Evolutionary conservation across 2,329 filamentous ascomycete species (phyloP).

Genomic region (Epichloe sibirici): DNA sequence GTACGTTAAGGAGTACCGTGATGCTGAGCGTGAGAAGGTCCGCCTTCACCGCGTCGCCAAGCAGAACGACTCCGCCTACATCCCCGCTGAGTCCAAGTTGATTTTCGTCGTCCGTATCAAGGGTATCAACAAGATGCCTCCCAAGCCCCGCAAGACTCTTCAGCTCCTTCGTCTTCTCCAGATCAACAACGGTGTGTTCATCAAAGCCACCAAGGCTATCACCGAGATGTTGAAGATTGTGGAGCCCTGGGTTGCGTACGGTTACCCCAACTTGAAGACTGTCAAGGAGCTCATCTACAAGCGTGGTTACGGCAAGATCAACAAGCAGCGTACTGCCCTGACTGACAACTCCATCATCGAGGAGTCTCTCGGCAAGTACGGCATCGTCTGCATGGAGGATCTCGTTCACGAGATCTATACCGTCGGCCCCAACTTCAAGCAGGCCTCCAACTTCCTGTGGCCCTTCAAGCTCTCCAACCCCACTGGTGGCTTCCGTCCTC

Average conservation of each 20-base stretch:
- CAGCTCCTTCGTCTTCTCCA: constrained; percentile 98
- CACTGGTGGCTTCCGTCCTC: constrained; percentile 84
- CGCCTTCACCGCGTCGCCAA: constrained; percentile 82
- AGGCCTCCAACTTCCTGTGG: constrained; percentile 98
- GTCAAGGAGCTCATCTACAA: constrained; percentile 99
- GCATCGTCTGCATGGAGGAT: constrained; percentile 98
- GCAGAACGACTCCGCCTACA: constrained; percentile 85
- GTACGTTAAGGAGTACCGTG: constrained; percentile 99
- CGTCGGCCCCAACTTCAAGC: constrained; percentile 99
- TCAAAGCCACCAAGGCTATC: constrained; percentile 95
- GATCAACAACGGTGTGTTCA: constrained; percentile 99
- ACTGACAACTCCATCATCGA: constrained; percentile 98
- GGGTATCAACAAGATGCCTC: constrained; percentile 99
- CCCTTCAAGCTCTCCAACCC: constrained; percentile 99
- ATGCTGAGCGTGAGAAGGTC: constrained; percentile 96
- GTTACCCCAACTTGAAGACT: constrained; percentile 98
- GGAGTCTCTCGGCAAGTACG: constrained; percentile 92
- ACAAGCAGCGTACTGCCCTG: constrained; percentile 93
- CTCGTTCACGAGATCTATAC: constrained; percentile 98
- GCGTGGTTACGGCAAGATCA: constrained; percentile 97
- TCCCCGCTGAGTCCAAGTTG: constrained; percentile 88
- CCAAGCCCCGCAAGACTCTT: constrained; percentile 99
- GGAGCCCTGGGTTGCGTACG: constrained; percentile 98
- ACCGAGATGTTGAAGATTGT: constrained; percentile 95
- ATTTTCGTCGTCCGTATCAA: constrained; percentile 99